A percentile compares a stretch with the other conserved stretches of the same genome.
These are phyloP conservation scores for Amanita exitialis DNA, from an alignment of 768 basidiomycete genomes.

Conservation along the genomic window DNA sequence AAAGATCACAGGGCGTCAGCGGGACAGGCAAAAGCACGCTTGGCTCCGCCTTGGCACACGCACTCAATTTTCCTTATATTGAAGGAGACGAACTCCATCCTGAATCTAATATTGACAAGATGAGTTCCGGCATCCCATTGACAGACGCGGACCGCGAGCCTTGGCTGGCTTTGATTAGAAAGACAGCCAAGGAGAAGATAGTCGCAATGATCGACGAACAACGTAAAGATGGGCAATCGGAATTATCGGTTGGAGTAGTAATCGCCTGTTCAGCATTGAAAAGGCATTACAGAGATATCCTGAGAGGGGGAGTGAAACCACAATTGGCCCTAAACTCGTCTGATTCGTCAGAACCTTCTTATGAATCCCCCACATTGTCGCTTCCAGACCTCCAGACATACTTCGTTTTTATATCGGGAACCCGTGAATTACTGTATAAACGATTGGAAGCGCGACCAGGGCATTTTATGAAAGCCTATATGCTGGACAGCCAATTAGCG, in stretches of 20 bases:
- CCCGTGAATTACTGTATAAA: conserved; percentile 41
- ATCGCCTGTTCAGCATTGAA: conserved; percentile 85
- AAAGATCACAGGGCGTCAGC: conserved; percentile 47
- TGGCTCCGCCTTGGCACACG: conserved; percentile 48
- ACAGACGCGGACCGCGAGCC: conserved; percentile 77
- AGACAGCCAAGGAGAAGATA: conserved; percentile 41
- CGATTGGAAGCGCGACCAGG: conserved; percentile 56
- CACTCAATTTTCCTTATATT: conserved; percentile 63
- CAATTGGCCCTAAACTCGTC: not conserved
- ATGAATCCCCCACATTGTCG: conserved; percentile 10
- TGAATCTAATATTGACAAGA: conserved; percentile 74
- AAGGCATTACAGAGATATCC: conserved; percentile 67
- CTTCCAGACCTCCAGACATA: conserved; percentile 41
- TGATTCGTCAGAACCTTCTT: not conserved
- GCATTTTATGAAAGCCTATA: conserved; percentile 77
- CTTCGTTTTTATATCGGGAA: conserved; percentile 75
- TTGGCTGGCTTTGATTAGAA: conserved; percentile 72
- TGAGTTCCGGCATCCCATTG: conserved; percentile 67
- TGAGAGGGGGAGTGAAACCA: conserved; percentile 42
- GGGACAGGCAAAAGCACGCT: conserved; percentile 70
- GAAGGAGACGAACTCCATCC: conserved; percentile 91
- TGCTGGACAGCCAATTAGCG: conserved; percentile 72
- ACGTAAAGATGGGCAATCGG: conserved; percentile 2
- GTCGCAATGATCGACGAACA: conserved; percentile 11
- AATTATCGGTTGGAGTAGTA: conserved; percentile 44